Evolutionary conservation across 2,329 filamentous ascomycete species (phyloP), one percentile per base, ranked within the genome.

Genomic region (Leptographium wingfieldii): DNA sequence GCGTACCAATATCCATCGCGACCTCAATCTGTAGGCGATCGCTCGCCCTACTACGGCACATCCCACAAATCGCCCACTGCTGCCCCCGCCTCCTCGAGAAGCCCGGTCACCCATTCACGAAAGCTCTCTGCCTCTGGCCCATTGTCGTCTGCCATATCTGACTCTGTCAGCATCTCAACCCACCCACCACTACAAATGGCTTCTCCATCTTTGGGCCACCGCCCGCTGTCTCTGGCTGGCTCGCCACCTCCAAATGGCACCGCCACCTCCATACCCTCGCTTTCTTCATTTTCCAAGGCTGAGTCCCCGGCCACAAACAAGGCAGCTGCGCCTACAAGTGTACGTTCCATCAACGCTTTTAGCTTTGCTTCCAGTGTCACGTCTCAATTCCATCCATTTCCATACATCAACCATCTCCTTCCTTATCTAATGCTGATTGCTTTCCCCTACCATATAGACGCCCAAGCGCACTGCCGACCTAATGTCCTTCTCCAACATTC

Each of bases 401-500:
- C 19, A 16, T 19, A 46, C 10, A n/a, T n/a, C 14, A 43, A 19
- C 40, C 14, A 19, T 43, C 40, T 6, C 16, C 43, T 7, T 19
- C 2, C n/a, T n/a, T n/a, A 19, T n/a, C 43, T 5, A 3, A 52
- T 61, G 54, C 65, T 66, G 54, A 66, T 38, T 40, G 33, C n/a
- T 2, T 53, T 19, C 10, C 4, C 6, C 10, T 31, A 14, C 27
- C 12, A 12, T 27, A 5, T 71, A 91, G 82, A 87, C 87, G 56
- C 82, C 87, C 1, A 84, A 83, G 66, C 85, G 91, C 70, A 80
- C 86, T 49, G 86, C 87, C 61, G 88, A 95, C 70, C 88, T 92
- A 58, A 96, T 96, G 92, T 94, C 92, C 5, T 94, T 97, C 69
- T 94, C 90, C 65, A 96, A 92, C 70, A 95, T 97, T 62, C 85